Percentiles rank a stretch among this genome's conserved stretches.
phyloP scores from a whole-genome alignment of 2,329 filamentous ascomycete species.

The Cryphonectria parasitica region DNA sequence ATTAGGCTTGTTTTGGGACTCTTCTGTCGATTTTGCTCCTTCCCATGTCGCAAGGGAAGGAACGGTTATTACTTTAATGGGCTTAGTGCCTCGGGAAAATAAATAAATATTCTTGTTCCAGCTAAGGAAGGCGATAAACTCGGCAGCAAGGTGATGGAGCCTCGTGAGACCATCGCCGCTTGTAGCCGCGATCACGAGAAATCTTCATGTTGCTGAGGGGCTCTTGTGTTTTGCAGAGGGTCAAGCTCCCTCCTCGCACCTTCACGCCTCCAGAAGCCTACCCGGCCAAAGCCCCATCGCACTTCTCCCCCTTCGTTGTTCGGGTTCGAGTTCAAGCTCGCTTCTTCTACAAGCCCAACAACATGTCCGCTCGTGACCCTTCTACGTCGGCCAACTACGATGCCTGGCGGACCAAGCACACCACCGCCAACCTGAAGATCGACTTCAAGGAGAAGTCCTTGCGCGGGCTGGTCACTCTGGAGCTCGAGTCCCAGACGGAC shows the following conservation, averaged over 20 bases:
- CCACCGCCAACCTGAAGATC: conserved; percentile 77
- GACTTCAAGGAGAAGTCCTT: conserved; percentile 82
- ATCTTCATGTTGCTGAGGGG: conserved; percentile 27
- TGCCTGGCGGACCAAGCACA: conserved; percentile 83
- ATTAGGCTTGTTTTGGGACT: background rate
- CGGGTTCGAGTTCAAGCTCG: conserved; percentile 27
- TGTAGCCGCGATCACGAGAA: conserved; percentile 12
- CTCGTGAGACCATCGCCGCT: conserved; percentile 24
- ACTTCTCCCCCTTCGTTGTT: conserved; percentile 6
- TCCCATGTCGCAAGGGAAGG: background rate
- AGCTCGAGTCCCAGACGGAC: conserved; percentile 76
- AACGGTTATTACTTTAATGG: background rate
- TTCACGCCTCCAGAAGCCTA: conserved; percentile 13
- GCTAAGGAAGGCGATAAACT: conserved; percentile 17
- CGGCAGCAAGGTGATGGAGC: conserved; percentile 16
- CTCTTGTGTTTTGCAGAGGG: conserved; percentile 23
- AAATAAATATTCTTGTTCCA: background rate
- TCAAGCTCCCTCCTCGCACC: conserved; percentile 16
- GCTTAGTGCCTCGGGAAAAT: background rate
- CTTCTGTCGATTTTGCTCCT: background rate
- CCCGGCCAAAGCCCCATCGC: conserved; percentile 15
- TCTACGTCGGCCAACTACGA: conserved; percentile 93
- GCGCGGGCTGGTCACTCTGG: conserved; percentile 75
- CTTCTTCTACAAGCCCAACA: conserved; percentile 35
- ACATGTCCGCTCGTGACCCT: conserved; percentile 67